Percentiles rank a stretch among this genome's conserved stretches.
Conservation (phyloP, 1,284 basidiomycete species). For the Sanguinoderma infundibulare region DNA sequence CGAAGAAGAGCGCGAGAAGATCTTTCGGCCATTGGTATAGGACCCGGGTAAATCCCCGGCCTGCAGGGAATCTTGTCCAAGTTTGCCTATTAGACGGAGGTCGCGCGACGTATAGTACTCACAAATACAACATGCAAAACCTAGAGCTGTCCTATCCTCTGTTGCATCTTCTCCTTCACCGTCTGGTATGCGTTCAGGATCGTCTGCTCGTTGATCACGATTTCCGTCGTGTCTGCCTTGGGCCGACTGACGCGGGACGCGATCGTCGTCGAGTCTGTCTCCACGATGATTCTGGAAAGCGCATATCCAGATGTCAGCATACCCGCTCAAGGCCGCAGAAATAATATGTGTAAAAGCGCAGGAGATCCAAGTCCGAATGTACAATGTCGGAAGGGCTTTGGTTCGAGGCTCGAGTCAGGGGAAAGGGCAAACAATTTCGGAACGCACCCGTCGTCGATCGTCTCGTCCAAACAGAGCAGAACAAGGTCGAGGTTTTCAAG, state of each 20-base stretch:
- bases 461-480: constrained; percentile 94
- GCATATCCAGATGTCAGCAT: background rate
- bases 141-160: constrained; percentile 61
- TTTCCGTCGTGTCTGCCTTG: constrained; percentile 92
- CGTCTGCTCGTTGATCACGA: constrained; percentile 99
- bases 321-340: too few relatives aligned
- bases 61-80: too few relatives aligned
- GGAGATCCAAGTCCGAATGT: too few relatives aligned
- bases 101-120: too few relatives aligned
- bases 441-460: constrained; percentile 96
- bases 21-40: too few relatives aligned
- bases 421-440: background rate
- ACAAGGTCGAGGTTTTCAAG: constrained; percentile 96
- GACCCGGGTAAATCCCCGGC: too few relatives aligned
- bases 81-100: too few relatives aligned
- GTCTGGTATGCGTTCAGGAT: constrained; percentile 92
- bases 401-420: too few relatives aligned
- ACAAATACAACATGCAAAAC: constrained; percentile 15
- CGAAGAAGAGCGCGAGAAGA: too few relatives aligned
- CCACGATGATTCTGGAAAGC: constrained; percentile 86
- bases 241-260: constrained; percentile 94
- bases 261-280: constrained; percentile 95
- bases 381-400: too few relatives aligned
- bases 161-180: constrained; percentile 80
- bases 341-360: too few relatives aligned